Evolutionary conservation across 176 grass and related monocot species (phyloP).

Genomic region (Oropetium thomaeum): DNA sequence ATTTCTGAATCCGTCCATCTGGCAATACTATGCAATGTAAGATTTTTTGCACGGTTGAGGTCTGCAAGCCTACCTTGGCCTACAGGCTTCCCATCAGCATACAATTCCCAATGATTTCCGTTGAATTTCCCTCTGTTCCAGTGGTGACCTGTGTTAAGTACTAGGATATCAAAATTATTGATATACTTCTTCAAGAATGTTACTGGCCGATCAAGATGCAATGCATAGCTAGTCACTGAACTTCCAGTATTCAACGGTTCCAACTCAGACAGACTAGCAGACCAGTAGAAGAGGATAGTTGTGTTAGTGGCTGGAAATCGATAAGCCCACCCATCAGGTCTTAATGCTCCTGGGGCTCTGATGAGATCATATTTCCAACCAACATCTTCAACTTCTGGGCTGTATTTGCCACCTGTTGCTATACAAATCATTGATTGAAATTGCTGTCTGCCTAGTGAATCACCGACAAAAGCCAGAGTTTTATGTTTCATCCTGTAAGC

Average conservation of each 20-base stretch:
- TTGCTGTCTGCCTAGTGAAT: conserved; percentile 96
- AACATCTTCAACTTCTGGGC: conserved; percentile 64
- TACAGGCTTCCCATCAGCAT: conserved; percentile 59
- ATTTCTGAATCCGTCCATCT: conserved; percentile 76
- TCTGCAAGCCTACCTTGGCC: conserved; percentile 42
- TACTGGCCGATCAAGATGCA: conserved; percentile 92
- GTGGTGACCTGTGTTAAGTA: conserved; percentile 97
- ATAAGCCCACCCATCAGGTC: conserved; percentile 96
- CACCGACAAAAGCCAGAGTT: conserved; percentile 91
- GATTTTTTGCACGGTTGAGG: conserved; percentile 67
- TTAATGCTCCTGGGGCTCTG: conserved; percentile 69
- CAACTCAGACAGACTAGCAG: conserved; percentile 90
- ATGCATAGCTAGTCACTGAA: conserved; percentile 54
- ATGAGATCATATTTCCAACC: conserved; percentile 76
- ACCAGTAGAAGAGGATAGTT: conserved; percentile 96
- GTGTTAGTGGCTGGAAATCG: conserved; percentile 74
- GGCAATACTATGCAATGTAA: conserved; percentile 68
- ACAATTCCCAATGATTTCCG: conserved; percentile 79
- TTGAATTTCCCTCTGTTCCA: conserved; percentile 98
- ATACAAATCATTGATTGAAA: conserved; percentile 99
- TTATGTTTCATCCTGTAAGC: conserved; percentile 71
- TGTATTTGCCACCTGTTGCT: conserved; percentile 68
- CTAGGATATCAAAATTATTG: conserved; percentile 64
- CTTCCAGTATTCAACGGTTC: conserved; percentile 56
- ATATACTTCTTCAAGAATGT: conserved; percentile 81